Evolutionary conservation across 192 early-diverging fungal genomes (phyloP).

Genomic region (Entomortierella beljakovae): DNA sequence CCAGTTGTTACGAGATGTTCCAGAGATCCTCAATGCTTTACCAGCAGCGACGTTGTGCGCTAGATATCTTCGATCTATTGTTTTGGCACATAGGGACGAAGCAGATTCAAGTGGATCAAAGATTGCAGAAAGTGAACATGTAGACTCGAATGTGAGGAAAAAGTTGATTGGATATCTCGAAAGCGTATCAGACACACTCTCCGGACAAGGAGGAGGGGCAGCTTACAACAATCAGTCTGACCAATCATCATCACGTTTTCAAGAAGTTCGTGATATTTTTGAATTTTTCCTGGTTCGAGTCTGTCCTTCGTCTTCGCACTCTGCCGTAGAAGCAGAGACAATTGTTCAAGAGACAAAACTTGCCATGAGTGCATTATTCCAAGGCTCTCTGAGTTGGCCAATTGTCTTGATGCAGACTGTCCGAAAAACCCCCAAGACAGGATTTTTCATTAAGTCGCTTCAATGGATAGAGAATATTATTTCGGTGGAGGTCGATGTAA

Average conservation of each 20-base stretch:
- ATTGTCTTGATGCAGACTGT: slow-evolving; percentile 29
- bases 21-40: slow-evolving; percentile 44
- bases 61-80: slow-evolving; percentile 38
- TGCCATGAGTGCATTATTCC: slow-evolving; percentile 34
- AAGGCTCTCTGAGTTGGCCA: slow-evolving; percentile 31
- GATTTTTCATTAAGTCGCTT: slow-evolving; percentile 30
- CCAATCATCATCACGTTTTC: slow-evolving; percentile 19
- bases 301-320: not conserved
- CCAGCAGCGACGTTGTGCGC: slow-evolving; percentile 50
- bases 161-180: slow-evolving; percentile 44
- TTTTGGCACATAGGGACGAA: not conserved
- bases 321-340: not conserved
- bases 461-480: slow-evolving; percentile 39
- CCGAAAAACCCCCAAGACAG: slow-evolving; percentile 14
- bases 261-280: slow-evolving; percentile 48
- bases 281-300: slow-evolving; percentile 46
- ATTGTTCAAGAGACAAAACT: slow-evolving; percentile 27
- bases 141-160: slow-evolving; percentile 35
- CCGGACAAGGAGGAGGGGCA: not conserved
- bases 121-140: not conserved
- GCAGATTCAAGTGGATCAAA: not conserved
- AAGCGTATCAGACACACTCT: slow-evolving; percentile 13
- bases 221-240: not conserved
- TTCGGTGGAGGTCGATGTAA: slow-evolving; percentile 4
- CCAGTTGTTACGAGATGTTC: slow-evolving; percentile 38